Evolutionary conservation across 805 yeast genomes (phyloP).

Genomic region (Pichia rugopelliculosa): DNA sequence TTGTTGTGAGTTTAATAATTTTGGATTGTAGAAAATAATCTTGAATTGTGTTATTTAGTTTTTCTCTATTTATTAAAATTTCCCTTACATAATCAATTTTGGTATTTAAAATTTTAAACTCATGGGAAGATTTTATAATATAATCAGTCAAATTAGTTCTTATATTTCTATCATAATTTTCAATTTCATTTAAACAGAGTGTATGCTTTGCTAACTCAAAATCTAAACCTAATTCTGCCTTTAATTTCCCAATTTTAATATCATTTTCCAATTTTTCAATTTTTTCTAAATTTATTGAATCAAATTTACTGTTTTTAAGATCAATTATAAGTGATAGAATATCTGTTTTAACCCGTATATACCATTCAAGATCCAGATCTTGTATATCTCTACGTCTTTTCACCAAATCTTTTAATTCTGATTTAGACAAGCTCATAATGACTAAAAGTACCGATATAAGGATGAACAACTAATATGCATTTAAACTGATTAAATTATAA

Average conservation of each 20-base stretch:
- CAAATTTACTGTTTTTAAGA: conserved; percentile 14
- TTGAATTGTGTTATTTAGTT: conserved; percentile 20
- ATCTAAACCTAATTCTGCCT: conserved; percentile 15
- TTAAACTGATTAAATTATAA: too few species aligned
- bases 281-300: conserved; percentile 11
- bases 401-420: conserved; percentile 17
- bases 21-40: conserved; percentile 19
- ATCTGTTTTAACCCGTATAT: conserved; percentile 17
- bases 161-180: conserved; percentile 15
- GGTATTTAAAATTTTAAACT: conserved; percentile 15
- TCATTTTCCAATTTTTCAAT: conserved; percentile 16
- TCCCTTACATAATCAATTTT: conserved; percentile 20
- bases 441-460: not conserved
- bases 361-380: conserved; percentile 25
- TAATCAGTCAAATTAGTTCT: conserved; percentile 15
- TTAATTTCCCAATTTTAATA: conserved; percentile 14
- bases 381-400: conserved; percentile 24
- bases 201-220: conserved; percentile 17
- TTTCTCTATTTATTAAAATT: conserved; percentile 18
- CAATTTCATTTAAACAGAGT: conserved; percentile 12
- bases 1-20: conserved; percentile 16
- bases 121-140: conserved; percentile 17
- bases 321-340: conserved; percentile 13
- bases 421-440: not conserved
- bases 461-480: too few species aligned